Evolutionary conservation across 2,329 filamentous ascomycete species (phyloP).

Genomic region (Fusarium nematophilum): DNA sequence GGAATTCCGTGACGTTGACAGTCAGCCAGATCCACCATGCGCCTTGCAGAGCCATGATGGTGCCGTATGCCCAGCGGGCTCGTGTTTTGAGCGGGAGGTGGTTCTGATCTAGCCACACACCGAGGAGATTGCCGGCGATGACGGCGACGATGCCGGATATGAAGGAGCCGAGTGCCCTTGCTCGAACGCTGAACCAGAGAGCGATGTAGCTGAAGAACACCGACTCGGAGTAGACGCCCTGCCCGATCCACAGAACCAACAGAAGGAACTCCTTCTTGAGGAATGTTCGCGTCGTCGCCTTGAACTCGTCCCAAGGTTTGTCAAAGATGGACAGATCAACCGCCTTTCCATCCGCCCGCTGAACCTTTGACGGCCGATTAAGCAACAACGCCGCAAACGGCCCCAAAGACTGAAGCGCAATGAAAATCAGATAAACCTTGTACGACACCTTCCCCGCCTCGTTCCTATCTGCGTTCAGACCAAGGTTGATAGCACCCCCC

Average conservation of each 20-base stretch:
- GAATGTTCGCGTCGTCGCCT: slow-evolving; percentile 66
- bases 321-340: slow-evolving; percentile 68
- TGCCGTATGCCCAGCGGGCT: slow-evolving; percentile 62
- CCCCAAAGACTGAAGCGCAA: slow-evolving; percentile 70
- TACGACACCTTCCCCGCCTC: slow-evolving; percentile 72
- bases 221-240: slow-evolving; percentile 73
- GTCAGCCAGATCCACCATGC: slow-evolving; percentile 78
- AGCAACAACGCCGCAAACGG: slow-evolving; percentile 70
- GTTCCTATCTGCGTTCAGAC: slow-evolving; percentile 66
- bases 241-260: slow-evolving; percentile 71
- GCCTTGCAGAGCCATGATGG: slow-evolving; percentile 67
- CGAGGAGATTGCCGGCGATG: slow-evolving; percentile 70
- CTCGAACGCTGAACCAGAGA: slow-evolving; percentile 75
- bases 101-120: slow-evolving; percentile 68
- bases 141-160: slow-evolving; percentile 73
- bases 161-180: slow-evolving; percentile 71
- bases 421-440: slow-evolving; percentile 73
- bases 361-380: slow-evolving; percentile 66
- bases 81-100: slow-evolving; percentile 63
- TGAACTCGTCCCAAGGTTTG: slow-evolving; percentile 66
- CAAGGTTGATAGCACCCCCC: slow-evolving; percentile 75
- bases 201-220: slow-evolving; percentile 59
- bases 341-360: slow-evolving; percentile 69
- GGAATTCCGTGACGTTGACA: slow-evolving; percentile 69
- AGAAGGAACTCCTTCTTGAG: slow-evolving; percentile 69